Base-by-base conservation (phyloP, 139 green algal genomes). In the Micromonas commoda region DNA sequence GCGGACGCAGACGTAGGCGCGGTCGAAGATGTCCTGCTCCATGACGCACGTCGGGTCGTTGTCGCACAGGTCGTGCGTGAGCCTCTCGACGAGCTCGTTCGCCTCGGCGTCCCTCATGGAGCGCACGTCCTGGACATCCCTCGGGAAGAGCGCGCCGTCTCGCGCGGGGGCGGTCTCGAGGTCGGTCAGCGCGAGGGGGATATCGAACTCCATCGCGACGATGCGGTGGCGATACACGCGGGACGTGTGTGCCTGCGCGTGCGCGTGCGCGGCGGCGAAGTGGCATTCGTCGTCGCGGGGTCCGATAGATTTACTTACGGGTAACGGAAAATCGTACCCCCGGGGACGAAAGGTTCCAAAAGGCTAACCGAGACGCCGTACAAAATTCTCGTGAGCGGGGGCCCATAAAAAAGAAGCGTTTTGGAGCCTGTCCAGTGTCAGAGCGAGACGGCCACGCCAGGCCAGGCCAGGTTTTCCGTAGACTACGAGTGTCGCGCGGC, bases 1-100 rank as follows among this genome's bases (percentile, higher is more conserved):
- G 13, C 38, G 35, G 21, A 77, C 51, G 26, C 21, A 26, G 26
- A 45, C 65, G 24, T 38, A 77, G 34, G 52, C 67, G 34, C 16
- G 19, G 6, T 65, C 67, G 21, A 77, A 77, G 20, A 72, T 81
- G 16, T 80, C 39, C 23, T 91, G 84, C 63, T 89, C 82, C 23
- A 77, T 64, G 16, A 90, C 79, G 77, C 81, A 83, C 16, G 88
- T 80, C 0, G 88, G 82, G 54, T 87, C 82, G 37, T 86, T 51
- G 32, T 91, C 85, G 74, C 82, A 89, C 23, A 91, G 79, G 19
- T 85, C 76, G 77, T 83, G 88, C 6, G 85, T 68, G 26, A 86
- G 34, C 37, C 38, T 24, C 2, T 66, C 39, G 70, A 76, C 39
- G 4, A 33, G n/a, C 9, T 76, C 70, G 23, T 29, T 29, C 0